Evolutionary conservation across 2,329 filamentous ascomycete species (phyloP), one percentile per base, ranked within the genome.

Genomic region (Thielaviopsis musarum): DNA sequence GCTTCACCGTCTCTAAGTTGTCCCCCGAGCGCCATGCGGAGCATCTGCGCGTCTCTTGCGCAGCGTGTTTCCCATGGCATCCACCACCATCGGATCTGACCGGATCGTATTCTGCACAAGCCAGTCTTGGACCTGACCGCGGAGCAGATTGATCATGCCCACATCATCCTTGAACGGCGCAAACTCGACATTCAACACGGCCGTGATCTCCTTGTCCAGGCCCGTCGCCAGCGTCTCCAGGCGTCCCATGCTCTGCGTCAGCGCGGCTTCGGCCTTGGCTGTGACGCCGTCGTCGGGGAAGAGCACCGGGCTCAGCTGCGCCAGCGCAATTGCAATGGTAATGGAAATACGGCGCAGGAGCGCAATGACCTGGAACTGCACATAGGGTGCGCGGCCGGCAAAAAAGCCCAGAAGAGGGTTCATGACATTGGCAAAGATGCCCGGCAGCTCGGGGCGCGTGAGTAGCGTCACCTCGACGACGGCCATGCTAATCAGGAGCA

Each of bases 81-180:
- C 84, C 65, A 84, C 79, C 9, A 97, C 91, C 72, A 91, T 88
- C 0, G 84, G 84, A 70, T 91, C 87, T 54, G 80, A 82, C 64
- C 82, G 79, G 62, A 94, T 86, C 15, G 84, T 91, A 67, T 94
- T 94, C 69, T 94, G 83, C 56, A 96, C 83, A 65, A 97, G 74
- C 79, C 89, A 95, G 66, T 93, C 88, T 71, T 84, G 87, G 72
- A 96, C 80, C 66, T 85, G 87, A 49, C 78, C 77, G 63, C 83
- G 79, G 17, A 73, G 63, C 48, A 54, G 41, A 1, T 41, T 52
- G 66, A 94, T 72, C 61, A 81, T 82, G 52, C 75, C 75, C 54
- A 78, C 73, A 66, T 94, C 85, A n/a, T 83, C 84, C 56, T 77
- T 81, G 70, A 90, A 96, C 0, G 91, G 91, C 57, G 83, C 82